Evolutionary conservation across 331 rosid genomes (phyloP).

Genomic region (Spiraea crenata): DNA sequence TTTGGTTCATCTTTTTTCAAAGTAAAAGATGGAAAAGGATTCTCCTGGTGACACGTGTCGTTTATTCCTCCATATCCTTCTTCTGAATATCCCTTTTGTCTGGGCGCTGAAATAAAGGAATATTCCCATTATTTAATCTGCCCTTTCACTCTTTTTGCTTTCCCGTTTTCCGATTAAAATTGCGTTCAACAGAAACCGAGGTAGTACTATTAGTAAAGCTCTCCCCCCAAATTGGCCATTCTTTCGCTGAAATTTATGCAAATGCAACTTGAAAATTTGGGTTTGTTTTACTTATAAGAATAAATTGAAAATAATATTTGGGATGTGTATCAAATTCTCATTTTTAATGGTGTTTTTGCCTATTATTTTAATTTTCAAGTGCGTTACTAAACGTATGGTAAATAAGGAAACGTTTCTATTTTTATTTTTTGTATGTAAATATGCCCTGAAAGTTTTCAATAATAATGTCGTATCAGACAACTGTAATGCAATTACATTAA

Average conservation of each 20-base stretch:
- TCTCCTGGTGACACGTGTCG: slow-evolving; percentile 55
- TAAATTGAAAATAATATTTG: too few species aligned
- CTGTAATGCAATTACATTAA: too few species aligned
- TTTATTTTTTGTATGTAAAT: too few species aligned
- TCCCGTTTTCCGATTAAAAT: slow-evolving; percentile 6
- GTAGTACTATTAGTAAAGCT: not conserved
- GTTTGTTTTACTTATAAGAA: too few species aligned
- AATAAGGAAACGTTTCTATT: too few species aligned
- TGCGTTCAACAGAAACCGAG: slow-evolving; percentile 27
- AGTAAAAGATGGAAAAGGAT: slow-evolving; percentile 24
- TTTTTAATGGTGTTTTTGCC: too few species aligned
- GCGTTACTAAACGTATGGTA: too few species aligned
- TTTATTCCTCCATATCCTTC: slow-evolving; percentile 56
- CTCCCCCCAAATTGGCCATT: not conserved
- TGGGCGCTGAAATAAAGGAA: slow-evolving; percentile 47
- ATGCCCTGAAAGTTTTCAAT: too few species aligned
- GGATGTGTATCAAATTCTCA: too few species aligned
- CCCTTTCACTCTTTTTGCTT: not conserved
- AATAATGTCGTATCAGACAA: too few species aligned
- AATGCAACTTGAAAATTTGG: not conserved
- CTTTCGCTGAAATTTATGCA: not conserved
- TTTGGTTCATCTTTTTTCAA: slow-evolving; percentile 3
- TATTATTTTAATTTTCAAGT: too few species aligned
- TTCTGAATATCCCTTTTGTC: slow-evolving; percentile 82
- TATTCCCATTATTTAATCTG: slow-evolving; percentile 31